Base-by-base conservation (phyloP, 768 basidiomycete species). In the Rhodotorula diobovata region DNA sequence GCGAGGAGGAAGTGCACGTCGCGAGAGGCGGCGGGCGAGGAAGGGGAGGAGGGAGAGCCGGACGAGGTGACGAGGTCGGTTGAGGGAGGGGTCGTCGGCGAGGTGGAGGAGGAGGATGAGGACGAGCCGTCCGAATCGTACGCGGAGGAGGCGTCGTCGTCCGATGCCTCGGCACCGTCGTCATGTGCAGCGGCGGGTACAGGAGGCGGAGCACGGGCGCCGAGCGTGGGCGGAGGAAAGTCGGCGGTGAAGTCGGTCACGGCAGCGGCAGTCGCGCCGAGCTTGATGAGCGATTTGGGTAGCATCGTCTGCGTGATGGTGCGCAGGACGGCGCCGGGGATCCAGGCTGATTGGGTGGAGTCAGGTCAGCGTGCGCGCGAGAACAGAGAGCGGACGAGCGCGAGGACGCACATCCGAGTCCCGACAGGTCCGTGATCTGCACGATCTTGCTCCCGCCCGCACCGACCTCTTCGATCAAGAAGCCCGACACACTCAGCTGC, bases 391-490 rank as follows among this genome's bases (percentile, higher is more conserved):
- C n/a, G 45, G 4, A 50, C n/a, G 61, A 32, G 39, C 18, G 16
- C 41, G 21, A 61, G 28, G 23, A 69, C 76, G 32, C 54, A 73
- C 72, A 72, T 0, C 77, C 77, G 1, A 78, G 60, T n/a, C 71
- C 73, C 10, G 53, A 58, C 28, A 78, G 35, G 43, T 78, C 77
- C 18, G 73, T 75, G 35, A 78, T 68, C 63, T 78, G 77, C 1
- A 70, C 61, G 11, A 78, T 67, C 35, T 56, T 53, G 35, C 71
- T 70, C 10, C 76, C 41, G 41, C 41, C 76, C 9, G 41, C 63
- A 1, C 55, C 67, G 30, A 50, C 66, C 32, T 76, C 72, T 54
- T 76, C 75, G 18, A 71, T 68, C 32, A 78, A 0, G 72, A 78
- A 78, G 10, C 77, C 77, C 4, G 72, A 74, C 4, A 71, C 61